Evolutionary conservation across 1,284 basidiomycete species (phyloP), one percentile per base, ranked within the genome.

Genomic region (Termitomyces sp.): DNA sequence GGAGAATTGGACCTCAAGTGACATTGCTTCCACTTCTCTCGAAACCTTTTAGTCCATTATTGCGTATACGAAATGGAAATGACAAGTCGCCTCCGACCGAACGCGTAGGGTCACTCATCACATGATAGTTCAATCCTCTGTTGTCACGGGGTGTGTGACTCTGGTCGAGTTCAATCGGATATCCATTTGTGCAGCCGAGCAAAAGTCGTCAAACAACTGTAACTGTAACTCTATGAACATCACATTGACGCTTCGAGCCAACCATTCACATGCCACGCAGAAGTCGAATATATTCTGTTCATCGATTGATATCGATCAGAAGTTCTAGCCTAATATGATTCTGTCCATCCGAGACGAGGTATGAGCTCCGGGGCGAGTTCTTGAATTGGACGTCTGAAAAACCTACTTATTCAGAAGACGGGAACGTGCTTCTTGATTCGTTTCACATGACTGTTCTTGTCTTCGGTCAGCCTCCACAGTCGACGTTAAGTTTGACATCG

Each of bases 31-130:
- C 5, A 24, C 24, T 24, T 24, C 24, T 0, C 24, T 24, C n/a
- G 24, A 5, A 24, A 24, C 24, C 5, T 24, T 24, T 24, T 24
- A 24, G 24, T 24, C 5, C 24, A 24, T 24, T 24, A 2, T 24
- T 24, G 24, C 24, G 24, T 24, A 24, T 5, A 24, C 3, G 5
- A 5, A 24, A 3, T 24, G 5, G 24, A 5, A 24, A 24, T 24
- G 24, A n/a, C n/a, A n/a, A n/a, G n/a, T n/a, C 15, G 40, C 2
- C 9, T 41, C n/a, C 13, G 24, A n/a, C n/a, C n/a, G n/a, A 34
- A 49, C 55, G 19, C 51, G 52, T 36, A 13, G 12, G n/a, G 51
- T 53, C 51, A 53, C 24, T 24, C 55, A 46, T 53, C 55, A 56
- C 36, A 34, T 56, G 50, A 40, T 30, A 26, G 41, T 36, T 13